A percentile compares a stretch with the other conserved stretches of the same genome.
Evolutionary conservation across 2,329 filamentous ascomycete species (phyloP).

Genomic region (Aureobasidium sp.): DNA sequence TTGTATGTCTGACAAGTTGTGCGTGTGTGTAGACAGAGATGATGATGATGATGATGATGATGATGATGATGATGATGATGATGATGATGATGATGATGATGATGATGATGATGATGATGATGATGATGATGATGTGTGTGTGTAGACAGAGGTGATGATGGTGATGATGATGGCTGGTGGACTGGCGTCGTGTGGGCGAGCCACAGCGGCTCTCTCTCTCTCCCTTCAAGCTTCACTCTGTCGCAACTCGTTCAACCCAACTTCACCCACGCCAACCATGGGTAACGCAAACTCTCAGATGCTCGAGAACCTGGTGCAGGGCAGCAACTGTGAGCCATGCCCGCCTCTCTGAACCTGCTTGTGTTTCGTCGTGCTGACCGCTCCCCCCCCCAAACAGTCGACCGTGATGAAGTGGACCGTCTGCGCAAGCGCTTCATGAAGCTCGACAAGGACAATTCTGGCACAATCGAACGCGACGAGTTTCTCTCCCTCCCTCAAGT

Average conservation of each 20-base stretch:
- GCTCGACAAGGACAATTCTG: conserved; percentile 96
- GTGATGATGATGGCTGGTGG: no score
- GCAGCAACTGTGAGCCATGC: conserved; percentile 74
- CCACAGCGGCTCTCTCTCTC: not conserved
- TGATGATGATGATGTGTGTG: no score
- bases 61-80: no score
- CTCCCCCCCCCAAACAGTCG: conserved; percentile 56
- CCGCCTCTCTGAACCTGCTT: not conserved
- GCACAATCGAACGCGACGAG: conserved; percentile 96
- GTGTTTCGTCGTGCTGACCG: conserved; percentile 13
- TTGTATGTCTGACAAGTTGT: no score
- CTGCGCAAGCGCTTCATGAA: conserved; percentile 98
- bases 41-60: no score
- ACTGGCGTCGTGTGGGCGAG: no score
- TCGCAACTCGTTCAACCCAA: not conserved
- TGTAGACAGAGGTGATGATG: no score
- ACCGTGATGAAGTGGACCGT: conserved; percentile 93
- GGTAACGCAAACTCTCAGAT: conserved; percentile 57
- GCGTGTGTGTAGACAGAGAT: no score
- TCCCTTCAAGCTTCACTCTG: not conserved
- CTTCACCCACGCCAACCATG: conserved; percentile 29
- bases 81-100: no score
- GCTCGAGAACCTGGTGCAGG: conserved; percentile 92
- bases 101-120: no score
- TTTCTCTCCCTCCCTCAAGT: conserved; percentile 96